Evolutionary conservation across 371 early-diverging fungal genomes (phyloP).

Genomic region (Rhizopus delemar): DNA sequence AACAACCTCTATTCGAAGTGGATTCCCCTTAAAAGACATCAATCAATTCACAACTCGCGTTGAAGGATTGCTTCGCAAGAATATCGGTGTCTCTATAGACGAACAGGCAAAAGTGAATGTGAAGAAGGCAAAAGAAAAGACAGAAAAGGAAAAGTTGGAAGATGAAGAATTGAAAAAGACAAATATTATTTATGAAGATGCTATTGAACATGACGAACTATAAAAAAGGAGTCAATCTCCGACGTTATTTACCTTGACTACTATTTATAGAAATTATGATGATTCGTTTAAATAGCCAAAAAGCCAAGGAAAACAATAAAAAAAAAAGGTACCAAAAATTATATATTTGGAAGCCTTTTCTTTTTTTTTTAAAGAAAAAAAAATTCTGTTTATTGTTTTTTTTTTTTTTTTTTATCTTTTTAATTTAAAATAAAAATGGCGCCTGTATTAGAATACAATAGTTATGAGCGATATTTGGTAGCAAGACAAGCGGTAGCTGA

Average conservation of each 20-base stretch:
- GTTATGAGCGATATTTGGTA: conserved; percentile 40
- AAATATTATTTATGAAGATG: conserved; percentile 24
- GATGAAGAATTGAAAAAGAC: conserved; percentile 37
- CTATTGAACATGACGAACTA: conserved; percentile 29
- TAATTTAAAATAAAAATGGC: neutral
- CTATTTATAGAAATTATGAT: neutral
- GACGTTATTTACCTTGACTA: neutral
- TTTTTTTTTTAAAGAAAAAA: neutral
- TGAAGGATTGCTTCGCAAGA: conserved; percentile 68
- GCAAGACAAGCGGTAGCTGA: conserved; percentile 47
- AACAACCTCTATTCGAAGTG: conserved; percentile 75
- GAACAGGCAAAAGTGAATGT: conserved; percentile 56
- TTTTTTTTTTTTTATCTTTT: conserved; percentile 2
- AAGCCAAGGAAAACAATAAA: conserved; percentile 2
- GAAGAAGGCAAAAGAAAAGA: conserved; percentile 46
- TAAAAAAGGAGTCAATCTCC: conserved; percentile 5
- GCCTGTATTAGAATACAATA: conserved; percentile 25
- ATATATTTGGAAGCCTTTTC: neutral
- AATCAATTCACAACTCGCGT: conserved; percentile 67
- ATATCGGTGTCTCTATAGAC: conserved; percentile 59
- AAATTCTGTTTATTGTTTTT: neutral
- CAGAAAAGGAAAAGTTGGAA: conserved; percentile 35
- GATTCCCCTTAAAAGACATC: conserved; percentile 67
- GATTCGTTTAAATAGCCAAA: neutral
- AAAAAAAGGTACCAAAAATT: neutral